Conservation (phyloP, 345 rosid genomes). For the Gossypium stocksii region DNA sequence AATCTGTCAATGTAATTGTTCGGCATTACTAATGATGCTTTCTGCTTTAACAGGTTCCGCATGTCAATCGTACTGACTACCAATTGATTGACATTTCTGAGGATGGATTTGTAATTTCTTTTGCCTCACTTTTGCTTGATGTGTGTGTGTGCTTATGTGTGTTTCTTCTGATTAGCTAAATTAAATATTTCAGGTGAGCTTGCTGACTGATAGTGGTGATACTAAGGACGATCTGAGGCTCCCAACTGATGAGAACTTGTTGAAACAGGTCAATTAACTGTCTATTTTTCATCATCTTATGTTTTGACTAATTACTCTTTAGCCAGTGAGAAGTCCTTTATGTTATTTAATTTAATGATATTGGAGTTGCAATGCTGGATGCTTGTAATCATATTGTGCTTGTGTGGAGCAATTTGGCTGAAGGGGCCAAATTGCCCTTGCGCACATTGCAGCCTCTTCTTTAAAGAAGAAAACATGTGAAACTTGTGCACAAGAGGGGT, state of each 20-base stretch:
- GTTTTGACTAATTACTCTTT: background rate
- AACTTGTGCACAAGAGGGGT: background rate
- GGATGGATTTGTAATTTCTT: slow-evolving; percentile 43
- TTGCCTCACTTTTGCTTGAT: background rate
- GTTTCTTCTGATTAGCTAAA: background rate
- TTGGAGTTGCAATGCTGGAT: background rate
- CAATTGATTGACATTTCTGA: slow-evolving; percentile 62
- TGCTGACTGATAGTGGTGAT: slow-evolving; percentile 37
- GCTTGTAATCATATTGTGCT: background rate
- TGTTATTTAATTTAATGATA: background rate
- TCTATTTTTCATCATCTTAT: background rate
- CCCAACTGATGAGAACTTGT: slow-evolving; percentile 39
- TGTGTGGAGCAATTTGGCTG: background rate
- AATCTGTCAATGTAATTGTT: background rate
- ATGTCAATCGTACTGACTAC: slow-evolving; percentile 54
- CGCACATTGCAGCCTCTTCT: no score
- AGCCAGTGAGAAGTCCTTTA: background rate
- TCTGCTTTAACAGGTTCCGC: slow-evolving; percentile 38
- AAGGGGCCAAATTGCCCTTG: no score
- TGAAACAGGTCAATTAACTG: slow-evolving; percentile 21
- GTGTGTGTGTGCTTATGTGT: background rate
- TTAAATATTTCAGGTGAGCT: slow-evolving; percentile 24
- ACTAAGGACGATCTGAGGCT: slow-evolving; percentile 45
- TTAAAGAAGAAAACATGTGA: no score
- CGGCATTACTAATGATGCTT: background rate